Conservation (phyloP, 2,329 filamentous ascomycete species). For the Exophiala spinifera region DNA sequence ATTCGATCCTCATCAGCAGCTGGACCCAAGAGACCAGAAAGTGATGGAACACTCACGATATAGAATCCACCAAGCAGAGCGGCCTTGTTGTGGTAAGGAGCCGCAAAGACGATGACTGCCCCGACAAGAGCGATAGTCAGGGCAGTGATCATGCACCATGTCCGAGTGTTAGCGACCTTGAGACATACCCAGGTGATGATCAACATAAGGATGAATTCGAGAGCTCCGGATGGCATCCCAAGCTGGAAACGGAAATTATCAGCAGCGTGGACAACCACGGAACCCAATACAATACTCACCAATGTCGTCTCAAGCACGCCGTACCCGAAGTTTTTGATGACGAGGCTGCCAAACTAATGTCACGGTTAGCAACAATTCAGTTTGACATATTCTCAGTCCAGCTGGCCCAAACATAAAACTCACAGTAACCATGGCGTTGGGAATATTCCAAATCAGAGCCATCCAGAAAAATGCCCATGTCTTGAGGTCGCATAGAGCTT, state of each 20-base stretch:
- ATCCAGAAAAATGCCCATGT: neutral
- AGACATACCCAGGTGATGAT: neutral
- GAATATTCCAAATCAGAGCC: conserved; percentile 24
- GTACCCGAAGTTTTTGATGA: conserved; percentile 38
- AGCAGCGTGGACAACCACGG: neutral
- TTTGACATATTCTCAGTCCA: no score
- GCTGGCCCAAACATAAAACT: conserved; percentile 10
- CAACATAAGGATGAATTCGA: conserved; percentile 6
- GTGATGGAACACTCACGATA: conserved; percentile 1
- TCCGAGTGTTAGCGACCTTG: neutral
- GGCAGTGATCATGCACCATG: neutral
- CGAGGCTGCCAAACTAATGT: conserved; percentile 34
- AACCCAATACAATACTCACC: neutral
- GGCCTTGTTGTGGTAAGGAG: conserved; percentile 1
- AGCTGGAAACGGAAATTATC: conserved; percentile 22
- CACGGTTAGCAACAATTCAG: conserved; percentile 8
- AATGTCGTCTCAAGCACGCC: conserved; percentile 40
- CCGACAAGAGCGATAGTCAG: neutral
- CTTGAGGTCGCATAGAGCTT: conserved; percentile 41
- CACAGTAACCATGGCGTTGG: conserved; percentile 37
- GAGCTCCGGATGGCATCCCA: conserved; percentile 43
- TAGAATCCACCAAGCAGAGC: neutral
- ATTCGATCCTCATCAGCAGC: conserved; percentile 12
- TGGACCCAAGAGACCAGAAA: conserved; percentile 6
- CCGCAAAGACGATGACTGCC: neutral